phyloP scores from a whole-genome alignment of 2,329 filamentous ascomycete genomes.

The Penicillium thymicola region DNA sequence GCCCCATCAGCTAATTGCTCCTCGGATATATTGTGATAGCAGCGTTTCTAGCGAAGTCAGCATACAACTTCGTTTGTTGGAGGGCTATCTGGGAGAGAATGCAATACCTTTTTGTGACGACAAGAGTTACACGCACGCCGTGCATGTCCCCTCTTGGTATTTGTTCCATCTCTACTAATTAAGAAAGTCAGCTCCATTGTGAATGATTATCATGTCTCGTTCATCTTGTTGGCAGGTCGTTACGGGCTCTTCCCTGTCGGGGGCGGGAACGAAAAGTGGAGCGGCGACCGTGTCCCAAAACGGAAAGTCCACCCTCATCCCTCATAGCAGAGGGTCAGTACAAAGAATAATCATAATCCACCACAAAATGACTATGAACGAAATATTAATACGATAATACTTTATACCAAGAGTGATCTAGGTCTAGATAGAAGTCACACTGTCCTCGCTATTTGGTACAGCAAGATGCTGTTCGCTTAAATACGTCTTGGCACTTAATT shows the following conservation, averaged over 20 bases:
- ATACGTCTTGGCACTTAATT: too few species aligned
- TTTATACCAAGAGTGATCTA: too few species aligned
- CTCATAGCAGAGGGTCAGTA: too few species aligned
- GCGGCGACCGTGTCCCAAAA: neutral
- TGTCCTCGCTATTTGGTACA: too few species aligned
- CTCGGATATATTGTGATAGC: neutral
- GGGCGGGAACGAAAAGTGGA: neutral
- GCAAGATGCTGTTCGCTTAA: too few species aligned
- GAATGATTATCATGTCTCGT: neutral
- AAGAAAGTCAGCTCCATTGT: slow-evolving; percentile 7
- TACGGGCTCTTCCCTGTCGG: neutral
- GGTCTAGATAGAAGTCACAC: too few species aligned
- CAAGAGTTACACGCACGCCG: neutral
- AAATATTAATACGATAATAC: too few species aligned
- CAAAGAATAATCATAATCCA: too few species aligned
- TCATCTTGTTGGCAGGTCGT: neutral
- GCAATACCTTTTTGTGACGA: slow-evolving; percentile 6
- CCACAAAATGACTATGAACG: too few species aligned
- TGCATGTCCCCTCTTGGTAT: neutral
- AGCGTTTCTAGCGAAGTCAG: slow-evolving; percentile 2
- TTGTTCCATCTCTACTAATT: neutral
- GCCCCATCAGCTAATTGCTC: too few species aligned
- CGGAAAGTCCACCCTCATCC: neutral
- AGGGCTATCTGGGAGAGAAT: neutral
- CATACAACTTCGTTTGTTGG: too few species aligned